A percentile compares a stretch with the other conserved stretches of the same genome.
Conservation (phyloP, 352 stramenopile species). For the Pythium phragmiticola region DNA sequence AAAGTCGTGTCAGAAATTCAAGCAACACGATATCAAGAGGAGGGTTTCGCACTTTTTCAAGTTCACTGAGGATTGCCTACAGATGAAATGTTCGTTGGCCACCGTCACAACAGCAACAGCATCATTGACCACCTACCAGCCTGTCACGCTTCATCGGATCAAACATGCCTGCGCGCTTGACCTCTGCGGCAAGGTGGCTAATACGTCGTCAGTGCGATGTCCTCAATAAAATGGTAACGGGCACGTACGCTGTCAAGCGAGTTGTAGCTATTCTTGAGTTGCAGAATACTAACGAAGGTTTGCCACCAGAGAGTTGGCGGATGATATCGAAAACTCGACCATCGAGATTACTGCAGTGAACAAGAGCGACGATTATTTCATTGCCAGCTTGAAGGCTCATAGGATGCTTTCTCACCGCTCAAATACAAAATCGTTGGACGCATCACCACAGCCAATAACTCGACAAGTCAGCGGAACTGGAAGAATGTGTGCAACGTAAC, state of each 20-base stretch:
- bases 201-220: background rate
- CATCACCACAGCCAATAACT: constrained; percentile 32
- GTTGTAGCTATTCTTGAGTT: constrained; percentile 31
- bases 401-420: constrained; percentile 26
- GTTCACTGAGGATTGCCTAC: constrained; percentile 1
- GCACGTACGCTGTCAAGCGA: constrained; percentile 29
- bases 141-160: constrained; percentile 20
- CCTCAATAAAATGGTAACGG: background rate
- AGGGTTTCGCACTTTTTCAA: constrained; percentile 1
- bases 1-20: background rate
- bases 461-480: constrained; percentile 33
- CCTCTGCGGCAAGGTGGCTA: constrained; percentile 15
- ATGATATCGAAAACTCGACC: constrained; percentile 42
- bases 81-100: background rate
- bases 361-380: background rate
- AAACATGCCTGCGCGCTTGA: constrained; percentile 10
- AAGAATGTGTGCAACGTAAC: background rate
- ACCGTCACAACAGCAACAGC: background rate
- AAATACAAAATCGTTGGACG: constrained; percentile 35
- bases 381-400: background rate
- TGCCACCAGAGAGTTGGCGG: constrained; percentile 38
- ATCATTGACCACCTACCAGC: constrained; percentile 3
- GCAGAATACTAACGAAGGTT: constrained; percentile 63
- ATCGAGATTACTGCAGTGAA: constrained; percentile 41
- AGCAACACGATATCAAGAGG: background rate